These are phyloP conservation scores for Penicillium sp. DNA, from an alignment of 2,329 filamentous ascomycete genomes.

Conservation along the genomic window DNA sequence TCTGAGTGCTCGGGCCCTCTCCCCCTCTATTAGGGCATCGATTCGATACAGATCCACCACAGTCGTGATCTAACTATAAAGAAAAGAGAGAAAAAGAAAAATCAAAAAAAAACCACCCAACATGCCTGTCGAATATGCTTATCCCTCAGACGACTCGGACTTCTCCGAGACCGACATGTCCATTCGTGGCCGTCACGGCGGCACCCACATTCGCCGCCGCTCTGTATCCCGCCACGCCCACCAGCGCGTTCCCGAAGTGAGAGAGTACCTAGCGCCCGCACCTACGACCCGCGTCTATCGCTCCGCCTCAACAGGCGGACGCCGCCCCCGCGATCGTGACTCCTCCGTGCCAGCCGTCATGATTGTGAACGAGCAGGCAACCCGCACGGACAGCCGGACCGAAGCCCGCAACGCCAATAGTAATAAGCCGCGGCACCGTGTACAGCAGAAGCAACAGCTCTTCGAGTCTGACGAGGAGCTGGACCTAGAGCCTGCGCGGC, in stretches of 20 bases:
- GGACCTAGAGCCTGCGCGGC: not conserved
- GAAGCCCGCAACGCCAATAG: constrained; percentile 22
- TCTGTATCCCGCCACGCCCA: constrained; percentile 34
- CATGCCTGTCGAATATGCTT: constrained; percentile 17
- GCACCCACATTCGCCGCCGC: constrained; percentile 26
- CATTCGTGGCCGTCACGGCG: constrained; percentile 25
- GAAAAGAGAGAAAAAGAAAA: not conserved
- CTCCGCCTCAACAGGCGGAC: constrained; percentile 37
- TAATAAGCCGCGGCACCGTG: constrained; percentile 25
- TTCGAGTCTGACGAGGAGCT: constrained; percentile 29
- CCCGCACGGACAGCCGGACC: constrained; percentile 21
- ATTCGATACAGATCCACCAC: not conserved
- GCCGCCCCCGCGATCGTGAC: constrained; percentile 26
- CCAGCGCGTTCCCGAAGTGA: constrained; percentile 15
- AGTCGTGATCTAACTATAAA: not conserved
- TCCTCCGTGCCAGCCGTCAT: constrained; percentile 22
- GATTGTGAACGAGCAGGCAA: constrained; percentile 37
- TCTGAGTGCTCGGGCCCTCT: not conserved
- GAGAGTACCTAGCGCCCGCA: constrained; percentile 13
- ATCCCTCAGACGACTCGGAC: constrained; percentile 31
- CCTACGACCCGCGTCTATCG: constrained; percentile 29
- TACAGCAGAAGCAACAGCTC: constrained; percentile 18
- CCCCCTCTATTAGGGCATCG: not conserved
- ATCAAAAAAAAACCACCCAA: not conserved
- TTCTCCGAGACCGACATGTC: constrained; percentile 39